Conservation (phyloP, 2,329 filamentous ascomycete genomes). For the Penicillium sp. region DNA sequence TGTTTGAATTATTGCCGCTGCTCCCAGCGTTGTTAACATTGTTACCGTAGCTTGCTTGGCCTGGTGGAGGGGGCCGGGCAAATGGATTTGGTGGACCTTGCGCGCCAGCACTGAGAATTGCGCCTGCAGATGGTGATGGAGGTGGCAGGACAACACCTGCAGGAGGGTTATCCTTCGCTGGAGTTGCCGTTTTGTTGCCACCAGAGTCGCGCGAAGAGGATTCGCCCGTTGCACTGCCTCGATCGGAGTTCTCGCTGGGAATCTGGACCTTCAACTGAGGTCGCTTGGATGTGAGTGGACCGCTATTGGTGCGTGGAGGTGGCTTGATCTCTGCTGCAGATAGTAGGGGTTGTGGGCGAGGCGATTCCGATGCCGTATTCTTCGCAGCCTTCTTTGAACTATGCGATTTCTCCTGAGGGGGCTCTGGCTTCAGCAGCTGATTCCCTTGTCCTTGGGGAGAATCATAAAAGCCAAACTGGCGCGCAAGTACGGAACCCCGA, state of each 20-base stretch:
- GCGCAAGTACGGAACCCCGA: conserved; percentile 81
- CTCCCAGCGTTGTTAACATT: conserved; percentile 20
- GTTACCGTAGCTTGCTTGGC: conserved; percentile 45
- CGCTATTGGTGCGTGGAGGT: conserved; percentile 76
- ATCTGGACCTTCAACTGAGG: conserved; percentile 93
- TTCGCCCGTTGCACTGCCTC: conserved; percentile 70
- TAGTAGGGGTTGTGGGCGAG: conserved; percentile 57
- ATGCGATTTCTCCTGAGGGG: conserved; percentile 45
- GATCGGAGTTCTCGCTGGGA: conserved; percentile 83
- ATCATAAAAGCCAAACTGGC: conserved; percentile 70
- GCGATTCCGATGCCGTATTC: conserved; percentile 51
- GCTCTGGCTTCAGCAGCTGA: conserved; percentile 39
- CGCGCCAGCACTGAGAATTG: conserved; percentile 85
- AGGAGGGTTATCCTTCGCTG: conserved; percentile 62
- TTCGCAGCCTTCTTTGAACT: conserved; percentile 63
- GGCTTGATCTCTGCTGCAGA: conserved; percentile 71
- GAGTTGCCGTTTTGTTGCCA: conserved; percentile 61
- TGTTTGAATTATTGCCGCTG: conserved; percentile 30
- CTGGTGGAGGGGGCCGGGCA: conserved; percentile 79
- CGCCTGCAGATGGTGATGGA: conserved; percentile 84
- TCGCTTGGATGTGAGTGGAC: conserved; percentile 67
- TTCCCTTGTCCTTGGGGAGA: conserved; percentile 49
- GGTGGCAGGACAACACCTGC: conserved; percentile 81
- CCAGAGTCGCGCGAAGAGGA: conserved; percentile 65
- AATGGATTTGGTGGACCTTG: conserved; percentile 94